Percentiles rank a stretch among this genome's conserved stretches.
phyloP scores from a whole-genome alignment of 495 filamentous ascomycete genomes.

The Penicillium coprophilum region DNA sequence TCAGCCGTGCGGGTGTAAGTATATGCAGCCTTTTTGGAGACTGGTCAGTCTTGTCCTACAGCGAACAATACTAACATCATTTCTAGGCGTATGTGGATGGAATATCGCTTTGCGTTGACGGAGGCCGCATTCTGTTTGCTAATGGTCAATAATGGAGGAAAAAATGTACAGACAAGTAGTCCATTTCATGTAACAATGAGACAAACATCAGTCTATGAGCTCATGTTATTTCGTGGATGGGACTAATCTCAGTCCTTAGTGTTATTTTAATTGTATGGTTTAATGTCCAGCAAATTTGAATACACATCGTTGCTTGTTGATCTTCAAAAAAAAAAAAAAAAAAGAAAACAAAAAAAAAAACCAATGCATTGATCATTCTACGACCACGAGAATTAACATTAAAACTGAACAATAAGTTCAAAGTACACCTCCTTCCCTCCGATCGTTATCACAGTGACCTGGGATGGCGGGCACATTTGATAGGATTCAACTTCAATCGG shows the following conservation, averaged over 20 bases:
- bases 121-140: slow-evolving; percentile 36
- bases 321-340: too few relatives aligned
- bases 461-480: background rate
- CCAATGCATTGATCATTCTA: background rate
- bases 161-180: too few relatives aligned
- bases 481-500: background rate
- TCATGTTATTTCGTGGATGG: background rate
- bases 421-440: background rate
- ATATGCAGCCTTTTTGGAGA: background rate
- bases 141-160: slow-evolving; percentile 30
- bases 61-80: slow-evolving; percentile 3
- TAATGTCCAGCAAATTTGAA: background rate
- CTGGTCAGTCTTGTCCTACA: background rate
- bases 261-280: background rate
- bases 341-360: too few relatives aligned
- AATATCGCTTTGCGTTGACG: slow-evolving; percentile 39
- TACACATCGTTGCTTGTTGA: too few relatives aligned
- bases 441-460: background rate
- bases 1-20: slow-evolving; percentile 41
- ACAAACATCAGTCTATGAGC: background rate
- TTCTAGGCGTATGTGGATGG: slow-evolving; percentile 40
- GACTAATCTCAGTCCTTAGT: background rate
- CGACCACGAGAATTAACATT: background rate
- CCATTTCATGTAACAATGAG: background rate
- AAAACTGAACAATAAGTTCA: background rate